Base-by-base conservation (phyloP, 495 filamentous ascomycete genomes). In the Beverwykella pulmonaria region DNA sequence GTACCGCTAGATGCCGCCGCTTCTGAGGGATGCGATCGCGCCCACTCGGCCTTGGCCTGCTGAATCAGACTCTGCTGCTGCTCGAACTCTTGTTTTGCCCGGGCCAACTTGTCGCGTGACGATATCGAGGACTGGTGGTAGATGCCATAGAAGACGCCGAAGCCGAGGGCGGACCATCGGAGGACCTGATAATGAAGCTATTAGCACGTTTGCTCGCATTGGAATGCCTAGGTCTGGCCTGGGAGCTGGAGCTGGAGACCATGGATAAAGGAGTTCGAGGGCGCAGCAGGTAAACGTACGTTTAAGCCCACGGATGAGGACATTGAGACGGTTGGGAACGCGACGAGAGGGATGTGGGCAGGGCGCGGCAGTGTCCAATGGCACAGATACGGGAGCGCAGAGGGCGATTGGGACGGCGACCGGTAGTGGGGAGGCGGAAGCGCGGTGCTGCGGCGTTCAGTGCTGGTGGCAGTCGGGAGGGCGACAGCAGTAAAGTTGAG, bases 101-200 rank as follows among this genome's bases (percentile, higher is more conserved):
- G 82, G 47, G 83, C 81, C 65, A 83, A 76, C 78, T 88, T 89
- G 67, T 90, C 83, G 68, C 82, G 70, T 29, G 90, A 74, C 65
- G 79, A 87, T 74, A 98, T 83, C 46, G 83, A 82, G 56, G 86
- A 83, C 80, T 99, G 95, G 82, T 96, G 92, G 76, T 86, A 90
- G 78, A 96, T 80, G 76, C 94, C 94, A 82, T 98, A 98, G 76
- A 95, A 84, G 73, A 96, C 79, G 78, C 94, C 94, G 73, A 89
- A 78, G 71, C 85, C 88, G 67, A 98, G 89, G 74, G 92, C 92
- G 68, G 90, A 89, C 81, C 92, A 99, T 74, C 94, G 92, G 78
- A 98, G 84, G 77, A 99, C 92, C 95, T 98, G 77, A 60, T 67
- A 6, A 34, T 12, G 17, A 3, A n/a, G 6, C 17, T 72, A 65